These are phyloP conservation scores for Melanogaster broomeanus DNA, from an alignment of 768 basidiomycete species.

Conservation along the genomic window DNA sequence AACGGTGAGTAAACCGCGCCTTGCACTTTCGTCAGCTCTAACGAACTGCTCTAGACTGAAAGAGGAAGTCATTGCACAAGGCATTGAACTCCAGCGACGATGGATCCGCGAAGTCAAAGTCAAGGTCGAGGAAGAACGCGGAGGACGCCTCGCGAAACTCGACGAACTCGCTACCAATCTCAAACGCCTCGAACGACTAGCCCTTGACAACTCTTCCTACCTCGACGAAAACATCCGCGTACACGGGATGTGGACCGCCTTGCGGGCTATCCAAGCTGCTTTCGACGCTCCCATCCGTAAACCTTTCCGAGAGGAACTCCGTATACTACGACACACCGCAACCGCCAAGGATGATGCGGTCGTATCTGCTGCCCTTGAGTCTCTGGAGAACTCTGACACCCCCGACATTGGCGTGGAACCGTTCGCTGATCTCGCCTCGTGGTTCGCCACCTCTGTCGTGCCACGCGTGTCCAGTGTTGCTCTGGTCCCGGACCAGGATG, in stretches of 20 bases:
- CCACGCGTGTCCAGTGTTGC: slow-evolving; percentile 88
- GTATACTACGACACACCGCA: slow-evolving; percentile 74
- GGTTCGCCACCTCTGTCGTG: slow-evolving; percentile 83
- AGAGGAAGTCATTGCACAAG: slow-evolving; percentile 94
- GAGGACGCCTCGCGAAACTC: slow-evolving; percentile 91
- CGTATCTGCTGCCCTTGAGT: slow-evolving; percentile 63
- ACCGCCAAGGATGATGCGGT: slow-evolving; percentile 72
- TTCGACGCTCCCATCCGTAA: slow-evolving; percentile 66
- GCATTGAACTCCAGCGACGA: slow-evolving; percentile 93
- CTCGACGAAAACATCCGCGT: slow-evolving; percentile 93
- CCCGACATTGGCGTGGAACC: slow-evolving; percentile 86
- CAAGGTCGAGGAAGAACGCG: slow-evolving; percentile 94
- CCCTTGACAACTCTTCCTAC: slow-evolving; percentile 86
- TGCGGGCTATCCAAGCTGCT: slow-evolving; percentile 75
- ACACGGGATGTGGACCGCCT: slow-evolving; percentile 90
- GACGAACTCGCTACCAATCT: slow-evolving; percentile 89
- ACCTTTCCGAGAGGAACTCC: slow-evolving; percentile 90
- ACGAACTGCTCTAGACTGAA: slow-evolving; percentile 59
- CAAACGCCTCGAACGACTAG: slow-evolving; percentile 88
- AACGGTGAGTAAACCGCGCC: slow-evolving; percentile 61
- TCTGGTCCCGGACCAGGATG: slow-evolving; percentile 88
- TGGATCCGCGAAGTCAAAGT: slow-evolving; percentile 98
- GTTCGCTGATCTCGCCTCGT: slow-evolving; percentile 84
- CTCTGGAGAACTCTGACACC: slow-evolving; percentile 68
- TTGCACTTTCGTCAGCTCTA: background rate